Evolutionary conservation across 2,329 filamentous ascomycete genomes (phyloP).

Genomic region (Hysterium pulicare): DNA sequence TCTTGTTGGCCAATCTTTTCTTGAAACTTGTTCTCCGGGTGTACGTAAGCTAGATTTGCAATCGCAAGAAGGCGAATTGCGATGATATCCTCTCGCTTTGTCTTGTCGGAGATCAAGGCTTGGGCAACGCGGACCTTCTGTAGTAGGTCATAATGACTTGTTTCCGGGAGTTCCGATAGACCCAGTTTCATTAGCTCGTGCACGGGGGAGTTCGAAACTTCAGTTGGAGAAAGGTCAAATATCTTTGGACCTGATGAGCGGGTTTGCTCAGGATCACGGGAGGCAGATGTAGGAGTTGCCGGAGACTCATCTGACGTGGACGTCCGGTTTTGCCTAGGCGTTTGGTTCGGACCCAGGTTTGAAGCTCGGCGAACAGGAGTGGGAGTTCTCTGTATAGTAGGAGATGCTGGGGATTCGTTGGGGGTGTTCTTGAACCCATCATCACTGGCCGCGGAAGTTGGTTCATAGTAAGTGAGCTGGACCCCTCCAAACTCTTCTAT

Average conservation of each 20-base stretch:
- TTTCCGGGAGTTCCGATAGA: conserved; percentile 62
- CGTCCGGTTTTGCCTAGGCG: conserved; percentile 49
- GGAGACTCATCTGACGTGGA: conserved; percentile 47
- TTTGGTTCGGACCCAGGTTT: conserved; percentile 46
- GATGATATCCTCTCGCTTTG: conserved; percentile 71
- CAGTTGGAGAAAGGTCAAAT: conserved; percentile 60
- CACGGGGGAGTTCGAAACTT: conserved; percentile 41
- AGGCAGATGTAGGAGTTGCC: conserved; percentile 45
- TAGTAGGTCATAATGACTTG: conserved; percentile 78
- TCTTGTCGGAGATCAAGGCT: conserved; percentile 64
- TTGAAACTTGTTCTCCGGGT: conserved; percentile 76
- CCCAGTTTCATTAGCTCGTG: conserved; percentile 43
- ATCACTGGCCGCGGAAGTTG: conserved; percentile 31
- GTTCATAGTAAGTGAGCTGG: conserved; percentile 72
- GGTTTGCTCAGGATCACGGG: conserved; percentile 21
- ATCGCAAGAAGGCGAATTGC: conserved; percentile 81
- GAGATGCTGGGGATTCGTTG: conserved; percentile 31
- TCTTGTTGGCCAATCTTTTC: conserved; percentile 85
- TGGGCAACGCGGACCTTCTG: conserved; percentile 81
- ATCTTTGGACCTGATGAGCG: conserved; percentile 32
- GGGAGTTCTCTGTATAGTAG: conserved; percentile 61
- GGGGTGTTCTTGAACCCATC: conserved; percentile 13
- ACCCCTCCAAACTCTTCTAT: conserved; percentile 82
- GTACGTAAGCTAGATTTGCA: conserved; percentile 86
- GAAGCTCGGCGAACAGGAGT: conserved; percentile 71